Percentiles rank a stretch among this genome's conserved stretches.
Conservation (phyloP, 202 grass and related monocot species). For the Digitaria exilis region DNA sequence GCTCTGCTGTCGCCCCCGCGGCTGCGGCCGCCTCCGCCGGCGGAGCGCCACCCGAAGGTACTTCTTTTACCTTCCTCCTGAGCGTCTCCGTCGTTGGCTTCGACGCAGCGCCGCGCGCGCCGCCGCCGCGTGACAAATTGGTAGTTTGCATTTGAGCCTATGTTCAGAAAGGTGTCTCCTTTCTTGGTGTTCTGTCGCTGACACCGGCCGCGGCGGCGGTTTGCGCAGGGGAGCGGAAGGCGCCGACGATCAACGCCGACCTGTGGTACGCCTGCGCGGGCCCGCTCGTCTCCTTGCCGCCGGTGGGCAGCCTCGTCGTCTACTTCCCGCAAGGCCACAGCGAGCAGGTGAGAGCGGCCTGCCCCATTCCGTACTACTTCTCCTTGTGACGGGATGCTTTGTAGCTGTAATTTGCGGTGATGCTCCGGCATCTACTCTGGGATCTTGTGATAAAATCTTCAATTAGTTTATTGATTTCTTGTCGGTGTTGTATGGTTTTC, state of each 20-base stretch:
- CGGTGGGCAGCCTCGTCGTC: slow-evolving; percentile 98
- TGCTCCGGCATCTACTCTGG: background rate
- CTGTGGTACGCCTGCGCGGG: slow-evolving; percentile 98
- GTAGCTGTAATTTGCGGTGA: background rate
- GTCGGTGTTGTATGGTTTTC: background rate
- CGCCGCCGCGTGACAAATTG: background rate
- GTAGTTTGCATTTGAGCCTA: background rate
- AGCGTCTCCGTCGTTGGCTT: background rate
- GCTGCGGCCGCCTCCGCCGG: slow-evolving; percentile 10
- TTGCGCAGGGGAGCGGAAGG: slow-evolving; percentile 75
- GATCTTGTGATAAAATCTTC: background rate
- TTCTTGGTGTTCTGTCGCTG: slow-evolving; percentile 15
- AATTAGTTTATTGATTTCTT: background rate
- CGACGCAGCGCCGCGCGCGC: slow-evolving; percentile 4
- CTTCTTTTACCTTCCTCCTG: background rate
- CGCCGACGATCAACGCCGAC: slow-evolving; percentile 81
- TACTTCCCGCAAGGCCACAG: slow-evolving; percentile 99
- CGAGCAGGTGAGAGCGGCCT: slow-evolving; percentile 77
- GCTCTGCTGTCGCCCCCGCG: slow-evolving; percentile 6
- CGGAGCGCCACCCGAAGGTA: slow-evolving; percentile 38
- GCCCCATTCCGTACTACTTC: background rate
- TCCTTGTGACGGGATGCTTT: background rate
- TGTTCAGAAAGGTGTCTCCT: background rate
- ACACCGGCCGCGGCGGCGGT: slow-evolving; percentile 15
- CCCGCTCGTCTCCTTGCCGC: slow-evolving; percentile 83